A percentile compares a stretch with the other conserved stretches of the same genome.
Evolutionary conservation across 768 basidiomycete genomes (phyloP).

Genomic region (Gymnopilus dilepis): DNA sequence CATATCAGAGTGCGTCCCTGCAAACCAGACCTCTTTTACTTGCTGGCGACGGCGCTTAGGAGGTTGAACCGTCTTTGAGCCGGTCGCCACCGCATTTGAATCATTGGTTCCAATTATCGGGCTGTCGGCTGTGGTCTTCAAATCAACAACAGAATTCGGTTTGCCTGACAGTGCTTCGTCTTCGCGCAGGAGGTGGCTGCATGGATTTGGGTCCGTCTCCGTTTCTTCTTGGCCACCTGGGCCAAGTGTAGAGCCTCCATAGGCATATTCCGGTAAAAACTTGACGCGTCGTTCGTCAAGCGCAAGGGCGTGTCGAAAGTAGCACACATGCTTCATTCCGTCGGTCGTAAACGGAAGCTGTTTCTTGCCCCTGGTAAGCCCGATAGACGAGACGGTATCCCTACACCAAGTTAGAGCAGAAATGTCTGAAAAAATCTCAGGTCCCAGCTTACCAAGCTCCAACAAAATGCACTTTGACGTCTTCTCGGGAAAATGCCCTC

Average conservation of each 20-base stretch:
- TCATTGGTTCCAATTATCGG: no score
- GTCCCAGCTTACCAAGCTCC: constrained; percentile 43
- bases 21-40: constrained; percentile 37
- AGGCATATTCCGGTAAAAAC: constrained; percentile 49
- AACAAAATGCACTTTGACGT: constrained; percentile 47
- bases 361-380: constrained; percentile 34
- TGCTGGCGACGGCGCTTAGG: constrained; percentile 12
- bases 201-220: no score
- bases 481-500: constrained; percentile 24
- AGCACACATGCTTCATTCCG: constrained; percentile 37
- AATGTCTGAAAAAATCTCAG: neutral
- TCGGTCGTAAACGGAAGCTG: constrained; percentile 38
- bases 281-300: constrained; percentile 54
- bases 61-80: neutral
- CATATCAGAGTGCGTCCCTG: constrained; percentile 36
- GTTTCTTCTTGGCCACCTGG: no score
- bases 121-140: no score
- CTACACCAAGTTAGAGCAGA: no score
- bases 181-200: no score
- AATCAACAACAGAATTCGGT: no score
- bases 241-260: constrained; percentile 19
- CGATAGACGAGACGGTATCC: constrained; percentile 55
- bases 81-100: no score
- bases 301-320: constrained; percentile 53
- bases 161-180: no score